Conservation (phyloP, 2,329 filamentous ascomycete genomes). For the Fusarium globosum region DNA sequence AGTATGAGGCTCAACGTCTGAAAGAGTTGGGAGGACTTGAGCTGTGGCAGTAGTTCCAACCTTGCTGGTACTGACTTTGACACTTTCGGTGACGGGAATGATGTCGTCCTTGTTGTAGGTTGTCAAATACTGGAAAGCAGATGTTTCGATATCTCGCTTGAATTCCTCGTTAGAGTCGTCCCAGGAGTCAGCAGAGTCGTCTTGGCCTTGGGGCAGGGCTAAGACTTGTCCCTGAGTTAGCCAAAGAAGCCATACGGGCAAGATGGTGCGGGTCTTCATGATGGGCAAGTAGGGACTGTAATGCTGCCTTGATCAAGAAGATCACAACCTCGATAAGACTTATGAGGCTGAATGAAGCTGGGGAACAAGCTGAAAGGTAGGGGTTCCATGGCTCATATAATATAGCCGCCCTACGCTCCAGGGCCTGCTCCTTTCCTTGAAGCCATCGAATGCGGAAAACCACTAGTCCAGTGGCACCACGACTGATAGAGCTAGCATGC, state of each 20-base stretch:
- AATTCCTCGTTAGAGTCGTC: slow-evolving; percentile 27
- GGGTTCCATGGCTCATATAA: slow-evolving; percentile 39
- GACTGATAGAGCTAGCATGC: slow-evolving; percentile 33
- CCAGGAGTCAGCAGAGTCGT: slow-evolving; percentile 6
- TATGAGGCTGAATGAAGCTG: slow-evolving; percentile 16
- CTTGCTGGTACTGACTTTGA: slow-evolving; percentile 41
- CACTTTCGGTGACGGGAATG: slow-evolving; percentile 43
- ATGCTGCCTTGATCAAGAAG: slow-evolving; percentile 13
- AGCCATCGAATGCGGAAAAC: slow-evolving; percentile 33
- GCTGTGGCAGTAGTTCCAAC: slow-evolving; percentile 43
- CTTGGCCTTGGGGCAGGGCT: slow-evolving; percentile 26
- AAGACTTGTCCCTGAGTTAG: slow-evolving; percentile 42
- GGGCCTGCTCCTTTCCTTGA: slow-evolving; percentile 26
- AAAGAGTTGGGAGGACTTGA: slow-evolving; percentile 45
- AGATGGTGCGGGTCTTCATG: slow-evolving; percentile 38
- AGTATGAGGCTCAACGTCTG: slow-evolving; percentile 48
- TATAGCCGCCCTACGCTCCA: slow-evolving; percentile 21
- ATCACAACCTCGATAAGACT: slow-evolving; percentile 21
- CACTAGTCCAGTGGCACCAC: slow-evolving; percentile 39
- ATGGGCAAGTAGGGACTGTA: slow-evolving; percentile 15
- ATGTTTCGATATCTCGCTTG: slow-evolving; percentile 37
- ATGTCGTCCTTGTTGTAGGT: slow-evolving; percentile 43
- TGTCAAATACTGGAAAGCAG: slow-evolving; percentile 38
- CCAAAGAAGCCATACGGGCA: slow-evolving; percentile 45
- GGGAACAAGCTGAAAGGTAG: slow-evolving; percentile 3